Base-by-base conservation (phyloP, 2,329 filamentous ascomycete species). In the Scytalidium sp. region DNA sequence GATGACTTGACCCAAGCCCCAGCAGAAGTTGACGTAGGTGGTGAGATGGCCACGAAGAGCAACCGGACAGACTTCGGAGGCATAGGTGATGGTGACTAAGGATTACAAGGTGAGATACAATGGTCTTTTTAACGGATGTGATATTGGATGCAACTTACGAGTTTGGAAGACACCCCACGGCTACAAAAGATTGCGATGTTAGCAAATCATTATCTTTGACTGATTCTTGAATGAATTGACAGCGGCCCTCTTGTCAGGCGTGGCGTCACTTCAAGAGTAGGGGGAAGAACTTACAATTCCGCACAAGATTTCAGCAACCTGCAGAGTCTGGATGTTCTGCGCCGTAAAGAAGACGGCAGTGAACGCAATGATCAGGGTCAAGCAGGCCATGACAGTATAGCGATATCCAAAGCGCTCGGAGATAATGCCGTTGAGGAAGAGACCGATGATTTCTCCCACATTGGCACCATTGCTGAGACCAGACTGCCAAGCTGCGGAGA, bases 1-100 rank as follows among this genome's bases (percentile, higher is more conserved):
- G 52, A 78, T 75, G 19, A 77, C 58, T 54, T 78, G 75, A 19
- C 75, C 75, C 3, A 78, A 52, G 41, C 62, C 78, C 77, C 78
- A 81, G 67, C 78, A 80, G 60, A 79, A 73, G 60, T 79, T 79
- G 52, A 78, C 74, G 50, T 79, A 81, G 1, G 77, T 79, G 0
- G 76, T 80, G 32, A 80, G 66, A 54, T 80, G 80, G 13, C 75
- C 76, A 49, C 78, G 71, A 3, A 81, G 64, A 40, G 75, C 75
- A n/a, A 80, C 73, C 3, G 78, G 78, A 51, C 76, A 80, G 29
- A 81, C 77, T 61, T 81, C 78, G 23, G 73, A 75, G 8, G 66
- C 66, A 45, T 68, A 68, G 11, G 65, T 62, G 36, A 63, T 63
- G 9, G 64, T 67, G 4, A 67, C 56, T 59, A 41, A 3, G 47